Conservation (phyloP, 1,139 yeast genomes). For the Scheffersomyces titani region DNA sequence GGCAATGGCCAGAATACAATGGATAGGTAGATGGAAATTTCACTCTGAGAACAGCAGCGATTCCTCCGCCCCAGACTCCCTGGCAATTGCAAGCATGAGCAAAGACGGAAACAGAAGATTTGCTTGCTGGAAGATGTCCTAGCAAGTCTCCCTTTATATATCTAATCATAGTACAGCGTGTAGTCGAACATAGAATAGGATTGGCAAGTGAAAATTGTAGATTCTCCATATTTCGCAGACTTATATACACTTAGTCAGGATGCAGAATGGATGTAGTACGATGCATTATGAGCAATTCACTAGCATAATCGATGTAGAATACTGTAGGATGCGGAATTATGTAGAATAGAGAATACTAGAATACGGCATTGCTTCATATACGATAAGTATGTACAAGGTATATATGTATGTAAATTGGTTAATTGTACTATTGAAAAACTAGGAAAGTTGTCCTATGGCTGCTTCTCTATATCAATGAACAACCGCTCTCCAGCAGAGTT, state of each 20-base stretch:
- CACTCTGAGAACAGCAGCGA: constrained; percentile 55
- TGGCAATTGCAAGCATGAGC: constrained; percentile 81
- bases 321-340: not conserved
- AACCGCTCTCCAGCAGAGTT: constrained; percentile 44
- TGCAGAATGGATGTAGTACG: not conserved
- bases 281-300: not conserved
- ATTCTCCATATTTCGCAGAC: not conserved
- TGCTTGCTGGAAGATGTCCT: constrained; percentile 25
- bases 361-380: not conserved
- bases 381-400: not conserved
- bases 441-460: not conserved
- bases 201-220: not conserved
- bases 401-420: not conserved
- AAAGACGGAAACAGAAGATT: constrained; percentile 36
- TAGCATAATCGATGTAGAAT: not conserved
- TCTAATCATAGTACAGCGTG: constrained; percentile 24
- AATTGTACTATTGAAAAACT: not conserved
- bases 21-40: constrained; percentile 54
- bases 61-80: constrained; percentile 87
- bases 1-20: constrained; percentile 52
- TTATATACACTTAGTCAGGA: not conserved
- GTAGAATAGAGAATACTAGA: not conserved
- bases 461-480: constrained; percentile 5
- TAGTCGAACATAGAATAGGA: not conserved
- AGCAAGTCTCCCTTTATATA: constrained; percentile 67